Percentiles rank a stretch among this genome's conserved stretches.
These are phyloP conservation scores for Lyophyllum semitale DNA, from an alignment of 768 basidiomycete species.

Conservation along the genomic window DNA sequence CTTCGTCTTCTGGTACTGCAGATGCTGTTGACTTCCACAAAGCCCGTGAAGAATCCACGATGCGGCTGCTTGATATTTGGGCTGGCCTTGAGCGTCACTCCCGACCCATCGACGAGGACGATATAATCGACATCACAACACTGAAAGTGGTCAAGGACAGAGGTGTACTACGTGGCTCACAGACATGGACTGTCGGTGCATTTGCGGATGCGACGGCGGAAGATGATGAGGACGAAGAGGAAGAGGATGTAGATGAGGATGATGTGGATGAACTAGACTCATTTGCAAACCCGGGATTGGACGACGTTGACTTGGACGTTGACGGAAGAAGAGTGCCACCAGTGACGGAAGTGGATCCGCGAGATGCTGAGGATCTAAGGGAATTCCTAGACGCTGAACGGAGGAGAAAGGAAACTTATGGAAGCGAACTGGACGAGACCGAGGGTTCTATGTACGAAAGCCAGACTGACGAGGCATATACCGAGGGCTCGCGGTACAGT, in stretches of 20 bases:
- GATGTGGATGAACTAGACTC: constrained; percentile 63
- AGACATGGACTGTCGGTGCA: constrained; percentile 52
- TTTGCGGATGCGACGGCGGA: constrained; percentile 40
- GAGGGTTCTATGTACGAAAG: constrained; percentile 22
- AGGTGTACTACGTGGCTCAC: constrained; percentile 56
- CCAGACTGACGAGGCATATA: constrained; percentile 15
- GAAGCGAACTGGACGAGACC: constrained; percentile 45
- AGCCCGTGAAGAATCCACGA: constrained; percentile 56
- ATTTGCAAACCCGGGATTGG: constrained; percentile 36
- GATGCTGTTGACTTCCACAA: constrained; percentile 45
- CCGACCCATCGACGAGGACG: constrained; percentile 72
- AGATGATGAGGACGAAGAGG: constrained; percentile 35
- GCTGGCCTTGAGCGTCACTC: constrained; percentile 67
- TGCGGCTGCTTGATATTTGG: constrained; percentile 66
- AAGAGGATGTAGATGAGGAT: constrained; percentile 51
- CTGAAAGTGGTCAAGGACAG: constrained; percentile 67
- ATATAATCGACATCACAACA: constrained; percentile 71
- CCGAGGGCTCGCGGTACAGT: constrained; percentile 5
- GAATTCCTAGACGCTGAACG: constrained; percentile 71
- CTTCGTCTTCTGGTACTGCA: constrained; percentile 31
- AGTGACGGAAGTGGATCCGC: constrained; percentile 41
- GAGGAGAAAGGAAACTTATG: constrained; percentile 48
- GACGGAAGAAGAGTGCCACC: constrained; percentile 40
- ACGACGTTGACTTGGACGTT: constrained; percentile 29
- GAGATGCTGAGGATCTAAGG: constrained; percentile 61